Percentiles rank a stretch among this genome's conserved stretches.
Evolutionary conservation across 345 rosid genomes (phyloP).

Genomic region (Viola odorata): DNA sequence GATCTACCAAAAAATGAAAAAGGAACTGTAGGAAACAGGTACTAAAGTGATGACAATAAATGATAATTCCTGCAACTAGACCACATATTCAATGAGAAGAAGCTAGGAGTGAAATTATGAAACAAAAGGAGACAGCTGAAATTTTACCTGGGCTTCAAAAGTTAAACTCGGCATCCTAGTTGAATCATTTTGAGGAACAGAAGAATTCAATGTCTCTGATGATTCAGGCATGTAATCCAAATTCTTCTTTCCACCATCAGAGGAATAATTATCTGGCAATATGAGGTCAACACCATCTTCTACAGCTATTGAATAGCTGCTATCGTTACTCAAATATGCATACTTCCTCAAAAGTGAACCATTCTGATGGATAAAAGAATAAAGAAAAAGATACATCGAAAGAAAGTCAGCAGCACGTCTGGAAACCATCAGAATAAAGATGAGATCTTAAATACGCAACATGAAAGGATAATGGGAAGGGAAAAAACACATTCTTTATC

Average conservation of each 20-base stretch:
- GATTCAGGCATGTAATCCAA: constrained; percentile 32
- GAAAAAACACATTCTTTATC: not conserved
- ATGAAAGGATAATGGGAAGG: too few species aligned
- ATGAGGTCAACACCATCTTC: constrained; percentile 86
- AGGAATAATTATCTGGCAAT: constrained; percentile 43
- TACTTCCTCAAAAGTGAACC: constrained; percentile 78
- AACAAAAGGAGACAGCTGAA: not conserved
- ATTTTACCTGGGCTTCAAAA: constrained; percentile 83
- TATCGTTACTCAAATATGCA: constrained; percentile 80
- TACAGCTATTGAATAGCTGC: constrained; percentile 73
- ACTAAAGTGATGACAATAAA: not conserved
- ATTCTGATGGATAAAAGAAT: constrained; percentile 48
- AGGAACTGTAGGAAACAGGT: too few species aligned
- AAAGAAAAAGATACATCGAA: constrained; percentile 2
- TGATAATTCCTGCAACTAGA: not conserved
- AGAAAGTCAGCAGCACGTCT: not conserved
- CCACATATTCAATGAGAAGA: constrained; percentile 1
- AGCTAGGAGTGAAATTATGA: not conserved
- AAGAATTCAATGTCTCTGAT: constrained; percentile 31
- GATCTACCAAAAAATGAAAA: too few species aligned
- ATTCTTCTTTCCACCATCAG: constrained; percentile 40
- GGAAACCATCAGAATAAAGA: not conserved
- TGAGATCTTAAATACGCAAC: not conserved
- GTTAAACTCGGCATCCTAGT: constrained; percentile 55
- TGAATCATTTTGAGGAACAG: constrained; percentile 36